Percentiles rank a stretch among this genome's conserved stretches.
Evolutionary conservation across 73 alveolate genomes (phyloP).

Genomic region (Breviolum minutum): DNA sequence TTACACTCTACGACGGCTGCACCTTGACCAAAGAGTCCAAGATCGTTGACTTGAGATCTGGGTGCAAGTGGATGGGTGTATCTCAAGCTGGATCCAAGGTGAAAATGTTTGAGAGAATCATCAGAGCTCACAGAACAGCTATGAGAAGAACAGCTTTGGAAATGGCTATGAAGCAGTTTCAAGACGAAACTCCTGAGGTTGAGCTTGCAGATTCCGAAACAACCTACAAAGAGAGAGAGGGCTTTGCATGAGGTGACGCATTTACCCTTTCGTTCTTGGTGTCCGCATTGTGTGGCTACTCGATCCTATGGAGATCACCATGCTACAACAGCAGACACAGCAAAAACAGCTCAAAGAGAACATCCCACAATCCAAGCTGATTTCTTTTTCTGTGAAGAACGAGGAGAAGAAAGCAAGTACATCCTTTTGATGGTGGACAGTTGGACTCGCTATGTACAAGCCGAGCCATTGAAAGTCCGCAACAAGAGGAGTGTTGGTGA

Average conservation of each 20-base stretch:
- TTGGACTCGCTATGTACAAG: background rate
- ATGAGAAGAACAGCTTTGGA: background rate
- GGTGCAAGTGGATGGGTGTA: background rate
- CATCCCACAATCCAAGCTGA: background rate
- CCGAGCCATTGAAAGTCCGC: background rate
- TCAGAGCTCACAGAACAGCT: background rate
- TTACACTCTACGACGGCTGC: too few relatives aligned
- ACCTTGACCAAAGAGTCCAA: background rate
- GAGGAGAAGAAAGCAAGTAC: background rate
- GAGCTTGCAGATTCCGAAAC: background rate
- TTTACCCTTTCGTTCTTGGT: background rate
- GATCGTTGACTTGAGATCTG: background rate
- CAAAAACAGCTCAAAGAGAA: background rate
- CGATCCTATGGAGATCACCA: background rate
- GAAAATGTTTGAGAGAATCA: background rate
- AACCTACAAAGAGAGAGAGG: background rate
- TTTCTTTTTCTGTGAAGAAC: background rate
- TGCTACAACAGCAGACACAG: background rate
- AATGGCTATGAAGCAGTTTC: background rate
- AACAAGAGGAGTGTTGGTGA: background rate
- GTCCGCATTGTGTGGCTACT: background rate
- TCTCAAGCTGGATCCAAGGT: background rate
- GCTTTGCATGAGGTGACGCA: background rate
- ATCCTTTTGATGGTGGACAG: background rate
- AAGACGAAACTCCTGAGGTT: background rate